Conservation (phyloP, 1,284 basidiomycete genomes). For the Leccinum laetum region DNA sequence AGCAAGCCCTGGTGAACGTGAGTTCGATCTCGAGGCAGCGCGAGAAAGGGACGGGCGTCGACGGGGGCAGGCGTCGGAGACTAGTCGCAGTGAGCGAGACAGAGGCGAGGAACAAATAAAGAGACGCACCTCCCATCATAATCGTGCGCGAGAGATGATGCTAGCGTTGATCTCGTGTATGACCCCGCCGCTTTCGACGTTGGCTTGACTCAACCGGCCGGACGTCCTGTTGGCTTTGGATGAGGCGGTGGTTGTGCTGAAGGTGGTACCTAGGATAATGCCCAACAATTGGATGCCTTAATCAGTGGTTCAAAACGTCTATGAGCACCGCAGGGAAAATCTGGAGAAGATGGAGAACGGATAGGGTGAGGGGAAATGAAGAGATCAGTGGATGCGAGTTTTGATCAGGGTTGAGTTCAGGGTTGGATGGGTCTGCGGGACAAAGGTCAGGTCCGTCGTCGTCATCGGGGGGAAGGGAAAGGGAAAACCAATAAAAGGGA, state of each 20-base stretch:
- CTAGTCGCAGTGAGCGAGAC: slow-evolving; percentile 10
- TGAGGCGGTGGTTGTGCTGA: slow-evolving; percentile 4
- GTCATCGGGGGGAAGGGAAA: slow-evolving; percentile 12
- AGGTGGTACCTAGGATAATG: slow-evolving; percentile 20
- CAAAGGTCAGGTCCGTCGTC: background rate
- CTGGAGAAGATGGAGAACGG: slow-evolving; percentile 24
- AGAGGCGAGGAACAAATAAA: slow-evolving; percentile 2
- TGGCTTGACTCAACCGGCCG: background rate
- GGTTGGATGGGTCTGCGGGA: slow-evolving; percentile 6
- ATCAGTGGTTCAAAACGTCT: slow-evolving; percentile 23
- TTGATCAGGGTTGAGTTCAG: background rate
- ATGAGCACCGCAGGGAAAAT: slow-evolving; percentile 23
- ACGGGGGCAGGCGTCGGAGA: slow-evolving; percentile 14
- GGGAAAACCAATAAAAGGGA: slow-evolving; percentile 9
- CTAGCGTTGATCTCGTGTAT: slow-evolving; percentile 17
- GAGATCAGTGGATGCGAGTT: slow-evolving; percentile 9
- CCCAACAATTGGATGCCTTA: slow-evolving; percentile 19
- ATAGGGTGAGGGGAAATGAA: slow-evolving; percentile 20
- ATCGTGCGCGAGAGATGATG: slow-evolving; percentile 18
- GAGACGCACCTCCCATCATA: slow-evolving; percentile 53
- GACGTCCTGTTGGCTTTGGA: background rate
- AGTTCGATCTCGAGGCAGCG: slow-evolving; percentile 17
- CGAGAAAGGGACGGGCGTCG: slow-evolving; percentile 11
- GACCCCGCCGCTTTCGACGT: background rate
- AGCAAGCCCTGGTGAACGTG: slow-evolving; percentile 11